These are phyloP conservation scores for Epichloe scottii DNA, from an alignment of 2,329 filamentous ascomycete species.

Conservation along the genomic window DNA sequence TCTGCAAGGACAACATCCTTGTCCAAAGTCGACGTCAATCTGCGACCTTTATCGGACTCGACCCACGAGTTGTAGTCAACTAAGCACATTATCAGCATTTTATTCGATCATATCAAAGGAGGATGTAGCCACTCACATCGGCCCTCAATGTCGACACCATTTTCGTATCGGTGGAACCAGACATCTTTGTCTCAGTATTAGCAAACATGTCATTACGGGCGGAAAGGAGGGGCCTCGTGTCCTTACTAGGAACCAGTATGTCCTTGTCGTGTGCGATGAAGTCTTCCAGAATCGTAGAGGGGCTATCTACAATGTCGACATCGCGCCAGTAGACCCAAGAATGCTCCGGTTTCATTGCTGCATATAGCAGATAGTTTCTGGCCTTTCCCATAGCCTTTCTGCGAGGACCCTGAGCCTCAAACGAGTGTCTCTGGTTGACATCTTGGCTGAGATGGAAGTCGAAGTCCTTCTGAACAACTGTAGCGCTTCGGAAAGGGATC, in stretches of 20 bases:
- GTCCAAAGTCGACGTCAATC: constrained; percentile 58
- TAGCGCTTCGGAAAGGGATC: constrained; percentile 73
- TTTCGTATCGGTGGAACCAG: constrained; percentile 87
- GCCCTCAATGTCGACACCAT: constrained; percentile 79
- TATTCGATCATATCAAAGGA: background rate
- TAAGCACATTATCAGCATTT: constrained; percentile 22
- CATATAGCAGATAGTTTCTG: constrained; percentile 78
- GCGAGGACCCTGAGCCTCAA: constrained; percentile 76
- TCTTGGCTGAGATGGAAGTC: constrained; percentile 60
- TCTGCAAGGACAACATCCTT: constrained; percentile 81
- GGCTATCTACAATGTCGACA: constrained; percentile 89
- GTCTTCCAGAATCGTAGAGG: constrained; percentile 78
- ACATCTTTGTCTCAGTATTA: constrained; percentile 50
- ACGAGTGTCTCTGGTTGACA: constrained; percentile 74
- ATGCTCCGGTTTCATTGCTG: constrained; percentile 82
- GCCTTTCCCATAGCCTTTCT: constrained; percentile 83
- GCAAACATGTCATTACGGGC: constrained; percentile 6
- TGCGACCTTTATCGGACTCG: constrained; percentile 75
- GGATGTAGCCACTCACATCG: constrained; percentile 54
- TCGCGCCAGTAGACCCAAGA: constrained; percentile 99
- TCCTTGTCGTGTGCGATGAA: constrained; percentile 91
- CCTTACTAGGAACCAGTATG: constrained; percentile 85
- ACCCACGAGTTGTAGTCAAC: constrained; percentile 99
- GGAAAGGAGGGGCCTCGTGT: background rate
- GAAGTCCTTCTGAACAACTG: constrained; percentile 88